These are phyloP conservation scores for Priceomyces melissophilus DNA, from an alignment of 805 yeast genomes.

Conservation along the genomic window DNA sequence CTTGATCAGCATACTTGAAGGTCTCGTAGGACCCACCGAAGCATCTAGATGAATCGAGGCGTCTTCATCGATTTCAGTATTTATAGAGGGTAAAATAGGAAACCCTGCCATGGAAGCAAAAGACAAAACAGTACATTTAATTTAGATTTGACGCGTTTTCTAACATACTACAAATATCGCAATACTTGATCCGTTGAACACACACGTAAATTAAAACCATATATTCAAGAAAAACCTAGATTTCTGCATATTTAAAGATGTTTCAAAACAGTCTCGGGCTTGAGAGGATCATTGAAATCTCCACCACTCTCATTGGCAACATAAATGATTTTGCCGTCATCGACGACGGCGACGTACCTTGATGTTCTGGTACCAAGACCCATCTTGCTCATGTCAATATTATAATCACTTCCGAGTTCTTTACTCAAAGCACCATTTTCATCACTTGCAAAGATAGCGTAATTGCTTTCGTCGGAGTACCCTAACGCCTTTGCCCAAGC, in stretches of 20 bases:
- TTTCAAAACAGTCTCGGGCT: slow-evolving; percentile 21
- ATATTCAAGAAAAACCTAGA: too few species aligned
- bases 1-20: slow-evolving; percentile 9
- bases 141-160: neutral
- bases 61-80: slow-evolving; percentile 42
- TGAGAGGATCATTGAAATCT: slow-evolving; percentile 22
- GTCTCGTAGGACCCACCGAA: slow-evolving; percentile 36
- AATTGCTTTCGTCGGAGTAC: slow-evolving; percentile 28
- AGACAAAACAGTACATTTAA: neutral
- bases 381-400: slow-evolving; percentile 47
- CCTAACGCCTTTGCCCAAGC: slow-evolving; percentile 65
- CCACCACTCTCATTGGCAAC: slow-evolving; percentile 25
- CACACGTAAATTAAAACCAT: too few species aligned
- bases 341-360: slow-evolving; percentile 72
- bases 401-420: slow-evolving; percentile 52
- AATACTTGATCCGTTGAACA: too few species aligned
- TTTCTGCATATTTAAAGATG: neutral
- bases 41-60: slow-evolving; percentile 38
- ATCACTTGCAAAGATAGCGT: slow-evolving; percentile 60
- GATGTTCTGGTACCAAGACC: slow-evolving; percentile 60
- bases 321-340: slow-evolving; percentile 39
- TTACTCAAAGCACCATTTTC: slow-evolving; percentile 58
- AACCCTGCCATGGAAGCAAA: slow-evolving; percentile 18
- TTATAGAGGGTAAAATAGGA: slow-evolving; percentile 33
- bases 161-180: too few species aligned